Base-by-base conservation (phyloP, 768 basidiomycete genomes). In the Roridomyces roridus region DNA sequence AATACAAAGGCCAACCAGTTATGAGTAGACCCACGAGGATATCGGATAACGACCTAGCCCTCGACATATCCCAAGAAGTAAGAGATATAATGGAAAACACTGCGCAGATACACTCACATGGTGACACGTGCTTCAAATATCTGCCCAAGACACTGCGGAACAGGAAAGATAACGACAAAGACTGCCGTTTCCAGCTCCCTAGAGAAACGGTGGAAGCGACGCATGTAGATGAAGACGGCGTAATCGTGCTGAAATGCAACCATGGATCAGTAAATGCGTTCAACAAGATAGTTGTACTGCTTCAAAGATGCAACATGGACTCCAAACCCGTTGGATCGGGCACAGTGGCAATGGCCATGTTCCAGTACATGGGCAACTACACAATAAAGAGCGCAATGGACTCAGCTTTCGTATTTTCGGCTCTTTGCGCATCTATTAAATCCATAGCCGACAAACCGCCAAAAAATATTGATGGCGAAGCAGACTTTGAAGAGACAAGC, bases 341-440 rank as follows among this genome's bases (percentile, higher is more conserved):
- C 15, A 54, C 57, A 6, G 46, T 55, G 9, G 61, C 61, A 20
- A 57, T 58, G 56, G 56, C 60, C 17, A 52, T 57, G 45, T 36
- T 62, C 28, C 23, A 53, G 25, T 58, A 58, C 24, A 34, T 44
- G 24, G 34, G 36, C 18, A 53, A 62, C 24, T 57, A 57, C 34
- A 57, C 55, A 3, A 49, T 49, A 14, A 62, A 62, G 42, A 6
- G 41, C 6, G 17, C 20, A 12, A 45, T 62, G 45, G 60, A 62
- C 35, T 57, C 55, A 14, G 40, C 60, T 8, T 9, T 62, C 28
- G 50, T 62, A n/a, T 62, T 62, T 51, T 59, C 61, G 1, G 51
- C 61, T 12, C 50, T 62, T 6, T 62, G 61, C 46, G 50, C 56
- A 31, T 31, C 61, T n/a, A 62, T 62, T 34, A 58, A 62, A 51